phyloP scores from a whole-genome alignment of 2,329 filamentous ascomycete genomes.

The Periconia sp. region DNA sequence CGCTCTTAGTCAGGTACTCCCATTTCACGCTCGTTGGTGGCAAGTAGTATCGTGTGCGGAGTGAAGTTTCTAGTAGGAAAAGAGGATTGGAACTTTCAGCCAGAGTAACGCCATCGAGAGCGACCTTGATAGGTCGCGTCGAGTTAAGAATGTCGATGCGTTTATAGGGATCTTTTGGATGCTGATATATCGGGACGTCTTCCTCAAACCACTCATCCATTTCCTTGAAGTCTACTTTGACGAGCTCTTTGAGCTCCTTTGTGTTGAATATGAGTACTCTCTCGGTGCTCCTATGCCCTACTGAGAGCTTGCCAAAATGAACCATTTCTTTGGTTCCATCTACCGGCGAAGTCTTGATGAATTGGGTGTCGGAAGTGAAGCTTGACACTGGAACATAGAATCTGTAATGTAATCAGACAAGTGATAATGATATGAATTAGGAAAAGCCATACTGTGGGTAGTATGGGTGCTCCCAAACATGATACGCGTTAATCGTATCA shows the following conservation, averaged over 20 bases:
- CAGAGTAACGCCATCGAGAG: slow-evolving; percentile 54
- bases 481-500: slow-evolving; percentile 38
- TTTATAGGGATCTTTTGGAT: slow-evolving; percentile 72
- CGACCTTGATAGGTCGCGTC: slow-evolving; percentile 59
- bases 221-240: slow-evolving; percentile 38
- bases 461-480: slow-evolving; percentile 47
- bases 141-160: slow-evolving; percentile 67
- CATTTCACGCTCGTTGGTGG: slow-evolving; percentile 59
- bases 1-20: slow-evolving; percentile 55
- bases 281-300: slow-evolving; percentile 22
- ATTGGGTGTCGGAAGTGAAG: slow-evolving; percentile 24
- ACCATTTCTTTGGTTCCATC: slow-evolving; percentile 25
- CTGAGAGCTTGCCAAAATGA: slow-evolving; percentile 27
- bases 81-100: slow-evolving; percentile 51
- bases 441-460: slow-evolving; percentile 38
- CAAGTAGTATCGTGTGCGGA: slow-evolving; percentile 66
- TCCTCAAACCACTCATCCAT: slow-evolving; percentile 63
- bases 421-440: not conserved
- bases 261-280: slow-evolving; percentile 37
- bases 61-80: slow-evolving; percentile 66
- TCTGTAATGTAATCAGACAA: slow-evolving; percentile 15
- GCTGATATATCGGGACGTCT: slow-evolving; percentile 63
- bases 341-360: slow-evolving; percentile 19
- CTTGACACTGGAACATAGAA: slow-evolving; percentile 35
- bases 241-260: slow-evolving; percentile 25